A percentile compares a stretch with the other conserved stretches of the same genome.
Conservation (phyloP, 2,329 filamentous ascomycete genomes). For the Penicillium sumatraense region DNA sequence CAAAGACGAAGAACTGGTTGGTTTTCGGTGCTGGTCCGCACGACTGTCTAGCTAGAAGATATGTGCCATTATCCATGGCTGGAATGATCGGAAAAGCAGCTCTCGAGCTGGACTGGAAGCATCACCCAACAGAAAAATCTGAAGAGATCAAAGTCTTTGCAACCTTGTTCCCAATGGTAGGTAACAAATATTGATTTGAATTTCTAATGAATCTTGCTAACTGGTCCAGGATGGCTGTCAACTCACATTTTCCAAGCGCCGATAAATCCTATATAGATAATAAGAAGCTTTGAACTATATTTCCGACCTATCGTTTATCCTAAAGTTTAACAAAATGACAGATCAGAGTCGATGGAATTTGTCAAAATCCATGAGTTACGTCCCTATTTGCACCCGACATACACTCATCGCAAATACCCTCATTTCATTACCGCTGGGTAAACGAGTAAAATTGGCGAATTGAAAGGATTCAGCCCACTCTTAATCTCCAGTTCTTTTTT, state of each 20-base stretch:
- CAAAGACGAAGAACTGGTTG: conserved; percentile 59
- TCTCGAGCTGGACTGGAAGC: conserved; percentile 56
- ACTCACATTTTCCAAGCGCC: conserved; percentile 41
- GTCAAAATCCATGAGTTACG: no score
- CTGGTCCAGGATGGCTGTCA: conserved; percentile 41
- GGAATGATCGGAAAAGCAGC: conserved; percentile 59
- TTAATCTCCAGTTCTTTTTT: no score
- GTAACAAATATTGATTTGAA: conserved; percentile 15
- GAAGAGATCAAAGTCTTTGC: conserved; percentile 59
- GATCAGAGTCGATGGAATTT: no score
- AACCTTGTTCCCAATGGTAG: conserved; percentile 55
- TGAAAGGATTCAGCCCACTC: no score
- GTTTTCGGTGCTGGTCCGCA: conserved; percentile 59
- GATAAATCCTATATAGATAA: no score
- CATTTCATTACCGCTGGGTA: no score
- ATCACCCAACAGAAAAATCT: conserved; percentile 53
- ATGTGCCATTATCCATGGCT: conserved; percentile 57
- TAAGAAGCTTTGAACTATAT: no score
- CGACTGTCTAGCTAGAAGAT: conserved; percentile 55
- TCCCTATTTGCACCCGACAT: no score
- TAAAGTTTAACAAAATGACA: no score
- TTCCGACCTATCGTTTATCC: no score
- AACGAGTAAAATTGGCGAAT: no score
- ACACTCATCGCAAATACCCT: no score
- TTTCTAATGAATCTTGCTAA: conserved; percentile 9